A percentile compares a stretch with the other conserved stretches of the same genome.
These are phyloP conservation scores for Aquilaria agallochum DNA, from an alignment of 441 rosid species.

Conservation along the genomic window DNA sequence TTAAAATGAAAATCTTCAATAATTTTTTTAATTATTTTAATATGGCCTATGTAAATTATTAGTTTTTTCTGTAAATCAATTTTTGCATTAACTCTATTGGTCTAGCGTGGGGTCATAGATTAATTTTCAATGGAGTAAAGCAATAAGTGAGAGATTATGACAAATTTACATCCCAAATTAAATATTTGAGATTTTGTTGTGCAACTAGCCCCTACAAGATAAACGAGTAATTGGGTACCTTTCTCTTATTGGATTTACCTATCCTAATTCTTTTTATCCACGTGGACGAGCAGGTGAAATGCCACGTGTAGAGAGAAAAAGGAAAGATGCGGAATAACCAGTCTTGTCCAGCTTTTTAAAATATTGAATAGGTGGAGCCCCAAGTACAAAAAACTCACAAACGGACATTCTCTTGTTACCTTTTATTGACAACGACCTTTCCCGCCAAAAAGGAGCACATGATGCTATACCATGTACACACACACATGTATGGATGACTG, in stretches of 20 bases:
- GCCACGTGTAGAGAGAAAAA: constrained; percentile 9
- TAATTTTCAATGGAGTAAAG: no score
- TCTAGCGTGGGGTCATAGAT: no score
- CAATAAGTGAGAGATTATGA: no score
- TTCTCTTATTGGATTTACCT: constrained; percentile 9
- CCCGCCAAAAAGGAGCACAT: constrained; percentile 35
- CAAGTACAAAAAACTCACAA: constrained; percentile 9
- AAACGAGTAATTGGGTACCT: no score
- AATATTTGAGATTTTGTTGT: no score
- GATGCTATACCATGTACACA: not conserved
- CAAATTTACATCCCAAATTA: no score
- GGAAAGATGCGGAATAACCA: not conserved
- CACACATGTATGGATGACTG: not conserved
- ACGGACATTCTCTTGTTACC: constrained; percentile 13
- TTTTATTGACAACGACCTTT: constrained; percentile 32
- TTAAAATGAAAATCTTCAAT: no score
- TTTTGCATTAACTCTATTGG: no score
- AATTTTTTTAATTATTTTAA: no score
- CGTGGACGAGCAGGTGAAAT: constrained; percentile 7
- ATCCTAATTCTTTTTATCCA: constrained; percentile 3
- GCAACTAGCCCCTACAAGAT: no score
- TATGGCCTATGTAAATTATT: no score
- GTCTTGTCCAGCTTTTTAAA: constrained; percentile 12
- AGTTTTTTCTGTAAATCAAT: no score
- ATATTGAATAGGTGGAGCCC: constrained; percentile 12